Percentiles rank a stretch among this genome's conserved stretches.
phyloP scores from a whole-genome alignment of 208 protist genomes.

The Vickermania ingenoplastis region DNA sequence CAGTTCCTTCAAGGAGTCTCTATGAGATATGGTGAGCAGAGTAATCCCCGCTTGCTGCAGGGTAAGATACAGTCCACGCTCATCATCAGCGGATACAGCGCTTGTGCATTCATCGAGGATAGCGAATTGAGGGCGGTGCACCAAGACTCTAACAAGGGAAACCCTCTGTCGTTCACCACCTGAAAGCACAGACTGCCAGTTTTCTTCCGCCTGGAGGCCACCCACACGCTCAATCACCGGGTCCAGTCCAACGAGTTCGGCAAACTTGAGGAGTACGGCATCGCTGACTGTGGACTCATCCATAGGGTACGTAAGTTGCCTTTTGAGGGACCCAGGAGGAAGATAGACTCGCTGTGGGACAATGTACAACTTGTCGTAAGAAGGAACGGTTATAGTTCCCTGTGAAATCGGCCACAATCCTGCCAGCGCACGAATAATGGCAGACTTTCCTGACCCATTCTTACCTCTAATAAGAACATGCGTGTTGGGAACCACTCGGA shows the following conservation, averaged over 20 bases:
- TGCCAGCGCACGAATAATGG: slow-evolving; percentile 56
- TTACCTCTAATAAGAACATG: slow-evolving; percentile 78
- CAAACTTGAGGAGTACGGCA: slow-evolving; percentile 31
- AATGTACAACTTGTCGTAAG: slow-evolving; percentile 28
- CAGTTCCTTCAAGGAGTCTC: slow-evolving; percentile 44
- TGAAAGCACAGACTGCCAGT: slow-evolving; percentile 84
- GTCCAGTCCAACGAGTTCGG: slow-evolving; percentile 34
- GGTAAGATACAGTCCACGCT: slow-evolving; percentile 50
- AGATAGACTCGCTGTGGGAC: slow-evolving; percentile 79
- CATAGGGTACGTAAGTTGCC: slow-evolving; percentile 69
- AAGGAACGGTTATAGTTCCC: slow-evolving; percentile 41
- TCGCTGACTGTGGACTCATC: slow-evolving; percentile 35
- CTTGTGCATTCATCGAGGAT: slow-evolving; percentile 90
- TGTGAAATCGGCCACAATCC: slow-evolving; percentile 58
- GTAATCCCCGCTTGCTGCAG: slow-evolving; percentile 70
- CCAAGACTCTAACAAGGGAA: slow-evolving; percentile 67
- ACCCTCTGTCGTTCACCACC: slow-evolving; percentile 86
- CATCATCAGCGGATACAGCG: slow-evolving; percentile 78
- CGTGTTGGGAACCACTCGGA: slow-evolving; percentile 30
- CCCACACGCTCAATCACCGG: slow-evolving; percentile 69
- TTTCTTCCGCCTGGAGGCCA: slow-evolving; percentile 55
- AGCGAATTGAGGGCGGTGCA: slow-evolving; percentile 69
- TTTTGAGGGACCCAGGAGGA: slow-evolving; percentile 64
- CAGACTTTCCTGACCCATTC: slow-evolving; percentile 88
- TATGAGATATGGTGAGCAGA: slow-evolving; percentile 78